Percentiles rank a stretch among this genome's conserved stretches.
phyloP scores from a whole-genome alignment of 306 rosid genomes.

The Vigna angularis region DNA sequence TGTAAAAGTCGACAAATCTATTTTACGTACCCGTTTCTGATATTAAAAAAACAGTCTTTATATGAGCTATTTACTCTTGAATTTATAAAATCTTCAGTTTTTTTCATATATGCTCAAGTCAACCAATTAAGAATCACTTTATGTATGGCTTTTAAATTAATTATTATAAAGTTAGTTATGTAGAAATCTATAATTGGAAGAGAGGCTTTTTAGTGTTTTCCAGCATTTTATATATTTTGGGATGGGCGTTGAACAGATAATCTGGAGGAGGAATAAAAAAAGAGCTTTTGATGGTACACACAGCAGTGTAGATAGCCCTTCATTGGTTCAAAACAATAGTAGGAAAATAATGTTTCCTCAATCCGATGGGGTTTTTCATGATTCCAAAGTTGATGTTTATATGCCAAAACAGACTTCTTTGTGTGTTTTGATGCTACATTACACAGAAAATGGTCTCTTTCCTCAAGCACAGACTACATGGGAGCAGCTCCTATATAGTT shows the following conservation, averaged over 20 bases:
- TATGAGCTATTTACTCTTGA: too few relatives aligned
- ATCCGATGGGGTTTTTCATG: constrained; percentile 52
- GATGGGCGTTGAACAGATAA: constrained; percentile 51
- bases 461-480: constrained; percentile 60
- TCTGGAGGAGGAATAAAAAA: constrained; percentile 46
- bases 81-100: too few relatives aligned
- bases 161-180: neutral
- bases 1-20: too few relatives aligned
- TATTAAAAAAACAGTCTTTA: too few relatives aligned
- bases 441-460: constrained; percentile 50
- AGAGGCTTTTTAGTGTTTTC: neutral
- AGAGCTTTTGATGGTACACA: constrained; percentile 28
- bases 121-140: neutral
- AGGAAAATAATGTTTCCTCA: constrained; percentile 52
- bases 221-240: neutral
- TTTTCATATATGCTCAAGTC: too few relatives aligned
- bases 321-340: constrained; percentile 32
- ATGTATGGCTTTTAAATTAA: neutral
- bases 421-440: constrained; percentile 55
- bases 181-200: neutral
- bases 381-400: constrained; percentile 47
- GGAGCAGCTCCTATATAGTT: constrained; percentile 67
- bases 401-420: constrained; percentile 50
- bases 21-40: too few relatives aligned
- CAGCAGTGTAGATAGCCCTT: constrained; percentile 35